These are phyloP conservation scores for Tetradesmus lagerheimii DNA, from an alignment of 139 green algal genomes.

Conservation along the genomic window DNA sequence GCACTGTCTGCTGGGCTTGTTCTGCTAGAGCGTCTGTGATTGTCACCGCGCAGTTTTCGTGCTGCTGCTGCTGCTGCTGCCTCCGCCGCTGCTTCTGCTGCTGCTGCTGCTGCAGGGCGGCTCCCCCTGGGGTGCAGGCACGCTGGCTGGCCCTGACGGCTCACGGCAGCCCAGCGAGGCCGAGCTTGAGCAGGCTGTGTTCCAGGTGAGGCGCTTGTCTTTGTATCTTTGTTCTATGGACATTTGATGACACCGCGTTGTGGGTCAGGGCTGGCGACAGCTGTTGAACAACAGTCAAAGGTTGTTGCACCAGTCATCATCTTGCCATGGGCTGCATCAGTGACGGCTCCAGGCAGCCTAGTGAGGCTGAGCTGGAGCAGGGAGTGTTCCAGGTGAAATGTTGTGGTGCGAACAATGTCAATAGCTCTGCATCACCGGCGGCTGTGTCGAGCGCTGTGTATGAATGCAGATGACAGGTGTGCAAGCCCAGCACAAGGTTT, in stretches of 20 bases:
- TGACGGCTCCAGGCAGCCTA: constrained; percentile 74
- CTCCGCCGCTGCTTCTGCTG: constrained; percentile 6
- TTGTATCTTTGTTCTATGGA: not conserved
- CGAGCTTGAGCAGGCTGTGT: constrained; percentile 75
- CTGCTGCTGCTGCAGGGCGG: constrained; percentile 69
- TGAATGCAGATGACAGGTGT: no score
- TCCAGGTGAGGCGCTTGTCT: constrained; percentile 47
- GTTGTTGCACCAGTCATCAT: no score
- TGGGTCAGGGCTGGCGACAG: no score
- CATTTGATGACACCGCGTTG: no score
- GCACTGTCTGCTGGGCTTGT: not conserved
- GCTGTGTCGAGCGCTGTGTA: no score
- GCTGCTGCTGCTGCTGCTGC: constrained; percentile 33
- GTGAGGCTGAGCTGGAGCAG: constrained; percentile 70
- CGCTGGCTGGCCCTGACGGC: constrained; percentile 74
- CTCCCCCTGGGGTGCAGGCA: constrained; percentile 77
- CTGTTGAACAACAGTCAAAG: no score
- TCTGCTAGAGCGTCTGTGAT: not conserved
- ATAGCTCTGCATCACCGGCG: no score
- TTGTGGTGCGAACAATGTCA: no score
- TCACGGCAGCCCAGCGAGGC: constrained; percentile 70
- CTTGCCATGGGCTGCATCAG: no score
- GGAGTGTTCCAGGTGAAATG: constrained; percentile 58
- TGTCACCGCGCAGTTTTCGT: constrained; percentile 36
- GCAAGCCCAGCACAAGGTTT: no score